Conservation (phyloP, 2,329 filamentous ascomycete genomes). For the Monilinia laxa region DNA sequence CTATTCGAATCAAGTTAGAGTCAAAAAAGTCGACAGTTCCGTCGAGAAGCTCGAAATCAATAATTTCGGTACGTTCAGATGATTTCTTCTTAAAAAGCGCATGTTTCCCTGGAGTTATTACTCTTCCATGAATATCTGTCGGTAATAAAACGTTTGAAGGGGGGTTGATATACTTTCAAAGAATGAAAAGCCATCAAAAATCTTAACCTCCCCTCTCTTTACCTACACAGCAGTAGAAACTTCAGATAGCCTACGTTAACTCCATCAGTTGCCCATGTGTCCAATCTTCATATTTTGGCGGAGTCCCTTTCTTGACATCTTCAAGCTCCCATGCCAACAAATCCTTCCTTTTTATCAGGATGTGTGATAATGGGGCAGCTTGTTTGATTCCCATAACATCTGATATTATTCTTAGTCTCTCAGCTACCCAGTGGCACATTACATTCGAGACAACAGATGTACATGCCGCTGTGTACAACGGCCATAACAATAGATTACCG, state of each 20-base stretch:
- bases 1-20: no score
- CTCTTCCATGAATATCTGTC: no score
- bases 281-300: conserved; percentile 13
- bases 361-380: conserved; percentile 31
- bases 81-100: no score
- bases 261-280: conserved; percentile 20
- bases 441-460: conserved; percentile 31
- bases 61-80: no score
- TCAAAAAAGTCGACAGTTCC: no score
- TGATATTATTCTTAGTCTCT: conserved; percentile 31
- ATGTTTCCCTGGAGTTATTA: no score
- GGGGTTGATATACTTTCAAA: not conserved
- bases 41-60: no score
- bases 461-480: conserved; percentile 32
- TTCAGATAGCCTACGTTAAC: not conserved
- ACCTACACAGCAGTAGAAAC: fast-evolving
- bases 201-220: not conserved
- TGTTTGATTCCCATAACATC: conserved; percentile 36
- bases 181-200: not conserved
- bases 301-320: not conserved
- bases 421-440: conserved; percentile 35
- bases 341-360: conserved; percentile 24
- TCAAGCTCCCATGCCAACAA: conserved; percentile 23
- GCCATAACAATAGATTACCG: conserved; percentile 36
- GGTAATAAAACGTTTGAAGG: no score